Base-by-base conservation (phyloP, 164 flowering plant genomes). In the Umbilicus rupestris region DNA sequence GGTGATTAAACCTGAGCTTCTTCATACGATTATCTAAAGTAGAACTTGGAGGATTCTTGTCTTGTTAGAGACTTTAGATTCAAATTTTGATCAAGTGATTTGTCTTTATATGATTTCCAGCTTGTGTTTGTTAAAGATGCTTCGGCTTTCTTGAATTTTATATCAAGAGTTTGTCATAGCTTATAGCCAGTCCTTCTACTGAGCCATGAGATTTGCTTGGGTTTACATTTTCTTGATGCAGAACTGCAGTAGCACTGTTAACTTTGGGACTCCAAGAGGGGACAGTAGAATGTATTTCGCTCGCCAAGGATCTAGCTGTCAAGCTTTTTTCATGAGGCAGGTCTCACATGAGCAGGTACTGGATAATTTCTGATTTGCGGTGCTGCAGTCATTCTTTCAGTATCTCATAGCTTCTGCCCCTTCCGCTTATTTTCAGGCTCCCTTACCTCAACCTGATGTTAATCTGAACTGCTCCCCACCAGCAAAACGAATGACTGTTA, bases 311-410 rank as follows among this genome's bases (percentile, higher is more conserved):
- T 78, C 88, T 12, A 66, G 31, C 45, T 71, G 82, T 67, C 91
- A 84, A 73, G 85, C 70, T 66, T 70, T 47, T 73, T 86, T 81
- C 80, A 89, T 85, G 96, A 84, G 86, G 73, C 89, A 76, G 69
- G 78, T 69, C 67, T 73, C 88, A 35, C 63, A 44, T 16, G 72
- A 80, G 73, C 78, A 81, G 89, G 90, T 85, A 16, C 26, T 62
- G 8, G 2, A 47, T 47, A 19, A 47, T 47, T n/a, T 47, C 24
- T 47, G 24, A 47, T 2, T n/a, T n/a, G 24, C 5, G 0, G 7
- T 47, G 52, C 9, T 19, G 19, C 3, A 15, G 28, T n/a, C 28
- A 1, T 8, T 52, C 17, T 22, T 22, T 52, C 24, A 24, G 14
- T 24, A 20, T 0, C 58, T 52, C 29, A 24, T 47, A 47, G 7